Base-by-base conservation (phyloP, 768 basidiomycete species). In the Nevesoporus exiguus region DNA sequence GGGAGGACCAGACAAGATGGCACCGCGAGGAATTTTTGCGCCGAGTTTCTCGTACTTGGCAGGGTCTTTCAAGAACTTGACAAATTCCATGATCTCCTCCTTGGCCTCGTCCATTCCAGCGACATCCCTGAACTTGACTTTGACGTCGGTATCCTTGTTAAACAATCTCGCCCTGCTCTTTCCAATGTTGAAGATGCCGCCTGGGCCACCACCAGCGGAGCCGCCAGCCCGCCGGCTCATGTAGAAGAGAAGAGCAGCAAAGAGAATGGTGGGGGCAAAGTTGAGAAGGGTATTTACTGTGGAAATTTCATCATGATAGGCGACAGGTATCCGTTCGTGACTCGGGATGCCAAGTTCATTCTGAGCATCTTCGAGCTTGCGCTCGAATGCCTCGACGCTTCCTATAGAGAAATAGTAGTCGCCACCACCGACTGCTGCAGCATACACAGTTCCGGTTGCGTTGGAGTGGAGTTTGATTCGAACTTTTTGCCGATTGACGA, bases 61-160 rank as follows among this genome's bases (percentile, higher is more conserved):
- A 13, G 97, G 97, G 53, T 98, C 90, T 76, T 98, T 98, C 66
- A 99, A 77, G 77, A 99, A 98, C 64, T 97, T 95, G 69, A 99
- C 97, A 62, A 98, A 99, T 70, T 99, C 97, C 92, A 98, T 96
- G 63, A 99, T 96, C 76, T 99, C 97, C 76, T 95, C 91, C 78
- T 99, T 99, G 41, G 95, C 97, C 73, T 99, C 97, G 74, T 99
- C 97, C 96, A 98, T 98, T 34, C 97, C 97, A 14, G 97, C 97
- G 17, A 99, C 93, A 68, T 99, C 94, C 74, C 86, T 86, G 77
- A 99, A 99, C 70, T 90, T 90, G 65, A 89, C 85, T 68, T 85
- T 88, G 67, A 98, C 87, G 49, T 95, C 90, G 31, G 90, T 93
- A 62, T 99, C 96, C 76, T 96, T 90, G 77, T 98, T 98, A 76